Evolutionary conservation across 768 basidiomycete species (phyloP), one percentile per base, ranked within the genome.

Genomic region (Kwoniella botswanensis): DNA sequence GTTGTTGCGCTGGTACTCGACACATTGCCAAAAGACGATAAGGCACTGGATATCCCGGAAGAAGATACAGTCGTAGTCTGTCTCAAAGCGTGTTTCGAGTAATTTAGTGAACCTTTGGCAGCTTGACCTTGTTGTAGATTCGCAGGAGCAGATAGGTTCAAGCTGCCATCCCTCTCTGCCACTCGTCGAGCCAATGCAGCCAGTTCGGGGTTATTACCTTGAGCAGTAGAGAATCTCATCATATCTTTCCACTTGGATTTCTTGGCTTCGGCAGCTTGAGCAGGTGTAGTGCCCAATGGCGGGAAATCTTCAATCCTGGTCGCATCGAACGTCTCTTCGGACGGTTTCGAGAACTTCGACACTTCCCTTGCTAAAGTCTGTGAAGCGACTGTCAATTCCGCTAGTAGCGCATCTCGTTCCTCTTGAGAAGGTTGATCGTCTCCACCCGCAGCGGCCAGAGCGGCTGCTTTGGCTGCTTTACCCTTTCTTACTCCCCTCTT

Each of bases 401-500:
- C 87, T 69, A 92, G 85, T 4, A 82, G 55, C 5, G 77, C 81
- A 68, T 82, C 82, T 18, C 76, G 76, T 54, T 81, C 77, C 18
- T 71, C 74, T 24, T 75, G 68, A 13, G 79, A 68, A 5, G 89
- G 89, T 65, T 87, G 87, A 68, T 90, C 90, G 43, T 56, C 68
- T n/a, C 65, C 63, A 13, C 65, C 66, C 1, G 67, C 67, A 15
- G 78, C 72, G 10, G 84, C 79, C 3, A 61, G 42, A n/a, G 83
- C 74, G 18, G 82, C 80, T 13, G 82, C 81, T 2, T 77, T 71
- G 22, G 84, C 84, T 17, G 79, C 82, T 84, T 91, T 92, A 78
- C 91, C 91, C 85, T 93, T 94, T 63, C 94, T 88, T 2, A 90
- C 89, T 52, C 94, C 93, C 62, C 94, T 88, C 84, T 93, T 94